Base-by-base conservation (phyloP, 148 eudicot genomes). In the Selenicereus undatus region DNA sequence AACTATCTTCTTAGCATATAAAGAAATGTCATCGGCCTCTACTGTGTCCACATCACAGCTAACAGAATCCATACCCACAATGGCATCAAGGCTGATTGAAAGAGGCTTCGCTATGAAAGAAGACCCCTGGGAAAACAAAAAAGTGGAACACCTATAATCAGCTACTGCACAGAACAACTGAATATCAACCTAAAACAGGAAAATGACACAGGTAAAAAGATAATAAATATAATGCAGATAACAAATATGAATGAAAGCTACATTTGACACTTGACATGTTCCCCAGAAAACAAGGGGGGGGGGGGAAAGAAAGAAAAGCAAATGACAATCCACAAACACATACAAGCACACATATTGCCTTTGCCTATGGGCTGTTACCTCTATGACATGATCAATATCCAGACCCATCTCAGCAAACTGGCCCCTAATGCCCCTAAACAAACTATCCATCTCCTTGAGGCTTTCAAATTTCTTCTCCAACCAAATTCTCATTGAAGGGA, bases 361-460 rank as follows among this genome's bases (percentile, higher is more conserved):
- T 8, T 13, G 17, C 36, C 8, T 36, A 73, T 29, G 69, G 82
- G 56, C n/a, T 29, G 16, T 73, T 90, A 95, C 99, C 97, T 93
- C 87, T 43, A 77, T 65, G 48, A 70, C 43, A 50, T 90, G 78
- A 83, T 81, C 52, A 51, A 77, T 81, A 77, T 88, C 92, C 36
- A 84, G 83, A 79, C 78, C 86, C 80, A 82, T 79, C 85, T 86
- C 89, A 35, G 73, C 71, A 79, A 89, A 85, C 54, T 80, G 88
- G 72, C 80, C 80, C 77, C 82, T 84, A 64, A 90, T 89, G 81
- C 85, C 89, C 66, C 75, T 83, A 39, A 93, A 89, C 74, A 93
- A 82, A 80, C 58, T 69, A 79, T 90, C 94, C 86, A 93, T 85
- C 81, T 88, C 89, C 80, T 86, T 91, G 65, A 96, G 87, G 89